Conservation (phyloP, 192 early-diverging fungal genomes). For the Coemansia sp. region DNA sequence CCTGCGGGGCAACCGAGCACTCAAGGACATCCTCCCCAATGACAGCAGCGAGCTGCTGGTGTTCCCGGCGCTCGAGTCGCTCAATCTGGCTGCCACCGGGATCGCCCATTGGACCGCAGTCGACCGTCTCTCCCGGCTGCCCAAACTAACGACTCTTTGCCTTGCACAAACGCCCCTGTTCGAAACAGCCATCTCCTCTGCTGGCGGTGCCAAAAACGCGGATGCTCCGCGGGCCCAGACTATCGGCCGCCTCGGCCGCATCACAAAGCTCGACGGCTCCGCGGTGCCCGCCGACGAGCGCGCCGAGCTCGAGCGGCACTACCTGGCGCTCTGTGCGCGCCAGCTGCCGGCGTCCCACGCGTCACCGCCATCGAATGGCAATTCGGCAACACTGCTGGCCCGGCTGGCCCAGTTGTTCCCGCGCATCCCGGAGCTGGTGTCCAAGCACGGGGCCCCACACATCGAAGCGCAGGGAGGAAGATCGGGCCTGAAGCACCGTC, state of each 20-base stretch:
- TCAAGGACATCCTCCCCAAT: neutral
- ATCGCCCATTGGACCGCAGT: conserved; percentile 11
- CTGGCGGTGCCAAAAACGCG: too few relatives aligned
- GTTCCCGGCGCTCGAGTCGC: conserved; percentile 9
- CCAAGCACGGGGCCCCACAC: conserved; percentile 23
- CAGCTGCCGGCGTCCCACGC: neutral
- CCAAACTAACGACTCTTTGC: conserved; percentile 8
- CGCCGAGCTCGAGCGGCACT: conserved; percentile 52
- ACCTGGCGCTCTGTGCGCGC: conserved; percentile 25
- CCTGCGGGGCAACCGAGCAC: conserved; percentile 29
- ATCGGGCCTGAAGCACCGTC: conserved; percentile 14
- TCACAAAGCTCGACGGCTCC: conserved; percentile 34
- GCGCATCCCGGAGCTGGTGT: conserved; percentile 16
- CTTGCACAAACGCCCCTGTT: conserved; percentile 11
- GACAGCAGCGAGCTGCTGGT: neutral
- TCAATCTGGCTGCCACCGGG: conserved; percentile 30
- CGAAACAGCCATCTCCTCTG: neutral
- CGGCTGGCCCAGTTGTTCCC: conserved; percentile 14
- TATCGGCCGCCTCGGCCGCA: conserved; percentile 15
- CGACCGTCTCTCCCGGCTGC: neutral
- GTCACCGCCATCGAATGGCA: too few relatives aligned
- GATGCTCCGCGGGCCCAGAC: conserved; percentile 7
- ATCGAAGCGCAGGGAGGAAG: too few relatives aligned
- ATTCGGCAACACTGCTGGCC: too few relatives aligned
- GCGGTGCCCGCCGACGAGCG: conserved; percentile 25